phyloP scores from a whole-genome alignment of 2,329 filamentous ascomycete genomes.

The Aspergillus sp. region DNA sequence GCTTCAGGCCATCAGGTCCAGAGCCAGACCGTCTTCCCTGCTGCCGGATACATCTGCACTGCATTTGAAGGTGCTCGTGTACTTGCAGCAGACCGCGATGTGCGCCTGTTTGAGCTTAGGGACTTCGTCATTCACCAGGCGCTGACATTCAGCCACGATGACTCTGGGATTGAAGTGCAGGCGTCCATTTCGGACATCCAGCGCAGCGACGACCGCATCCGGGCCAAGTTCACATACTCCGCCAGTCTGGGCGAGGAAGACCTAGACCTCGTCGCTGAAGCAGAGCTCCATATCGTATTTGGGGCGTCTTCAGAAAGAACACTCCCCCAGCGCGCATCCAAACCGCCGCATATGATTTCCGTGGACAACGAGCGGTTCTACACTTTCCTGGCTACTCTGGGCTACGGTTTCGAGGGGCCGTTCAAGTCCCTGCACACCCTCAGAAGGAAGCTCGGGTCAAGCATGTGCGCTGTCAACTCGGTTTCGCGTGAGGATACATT shows the following conservation, averaged over 20 bases:
- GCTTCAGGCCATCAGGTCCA: neutral
- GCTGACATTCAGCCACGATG: neutral
- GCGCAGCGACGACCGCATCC: neutral
- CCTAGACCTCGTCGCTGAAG: neutral
- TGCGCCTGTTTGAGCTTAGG: neutral
- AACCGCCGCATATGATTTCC: neutral
- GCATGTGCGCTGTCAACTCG: neutral
- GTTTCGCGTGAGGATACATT: neutral
- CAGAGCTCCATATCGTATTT: neutral
- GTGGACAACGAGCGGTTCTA: neutral
- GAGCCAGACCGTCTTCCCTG: neutral
- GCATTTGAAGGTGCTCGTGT: neutral
- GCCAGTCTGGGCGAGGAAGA: neutral
- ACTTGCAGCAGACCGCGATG: neutral
- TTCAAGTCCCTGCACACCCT: neutral
- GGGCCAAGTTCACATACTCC: neutral
- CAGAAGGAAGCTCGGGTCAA: neutral
- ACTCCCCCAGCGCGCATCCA: neutral
- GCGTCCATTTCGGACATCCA: neutral
- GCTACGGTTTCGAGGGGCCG: neutral
- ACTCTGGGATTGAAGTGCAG: neutral
- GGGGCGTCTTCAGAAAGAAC: neutral
- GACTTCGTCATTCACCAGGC: neutral
- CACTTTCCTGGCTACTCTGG: neutral
- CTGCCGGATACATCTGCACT: neutral